Percentiles rank a stretch among this genome's conserved stretches.
Evolutionary conservation across 108 stramenopile species (phyloP).

Genomic region (Pseudonitzschia multiseries): DNA sequence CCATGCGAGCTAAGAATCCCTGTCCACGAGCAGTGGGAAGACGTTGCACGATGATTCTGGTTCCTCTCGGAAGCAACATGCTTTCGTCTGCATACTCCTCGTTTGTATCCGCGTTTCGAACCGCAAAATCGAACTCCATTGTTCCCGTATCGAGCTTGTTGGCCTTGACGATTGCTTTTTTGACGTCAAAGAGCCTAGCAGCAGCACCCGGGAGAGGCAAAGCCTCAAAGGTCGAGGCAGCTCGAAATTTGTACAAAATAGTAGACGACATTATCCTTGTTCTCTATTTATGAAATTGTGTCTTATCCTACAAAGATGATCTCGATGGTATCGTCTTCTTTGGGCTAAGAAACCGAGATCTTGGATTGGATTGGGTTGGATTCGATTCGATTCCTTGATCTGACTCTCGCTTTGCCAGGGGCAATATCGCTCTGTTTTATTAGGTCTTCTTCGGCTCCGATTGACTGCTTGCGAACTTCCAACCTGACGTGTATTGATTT

Average conservation of each 20-base stretch:
- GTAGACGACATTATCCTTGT: slow-evolving; percentile 60
- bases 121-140: slow-evolving; percentile 80
- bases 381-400: no score
- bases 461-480: no score
- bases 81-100: slow-evolving; percentile 77
- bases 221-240: slow-evolving; percentile 73
- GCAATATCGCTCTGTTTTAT: no score
- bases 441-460: no score
- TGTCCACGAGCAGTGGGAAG: slow-evolving; percentile 68
- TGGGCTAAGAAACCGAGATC: no score
- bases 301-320: neutral
- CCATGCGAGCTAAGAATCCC: slow-evolving; percentile 76
- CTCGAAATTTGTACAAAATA: slow-evolving; percentile 87
- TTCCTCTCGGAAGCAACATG: slow-evolving; percentile 74
- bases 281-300: slow-evolving; percentile 2
- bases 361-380: no score
- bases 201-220: slow-evolving; percentile 75
- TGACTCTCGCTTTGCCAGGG: no score
- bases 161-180: slow-evolving; percentile 78
- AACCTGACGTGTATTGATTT: no score
- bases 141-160: slow-evolving; percentile 66
- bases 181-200: slow-evolving; percentile 86
- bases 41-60: slow-evolving; percentile 72
- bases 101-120: slow-evolving; percentile 73
- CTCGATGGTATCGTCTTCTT: neutral